phyloP scores from a whole-genome alignment of 306 rosid genomes.

The Glycine tomentella region DNA sequence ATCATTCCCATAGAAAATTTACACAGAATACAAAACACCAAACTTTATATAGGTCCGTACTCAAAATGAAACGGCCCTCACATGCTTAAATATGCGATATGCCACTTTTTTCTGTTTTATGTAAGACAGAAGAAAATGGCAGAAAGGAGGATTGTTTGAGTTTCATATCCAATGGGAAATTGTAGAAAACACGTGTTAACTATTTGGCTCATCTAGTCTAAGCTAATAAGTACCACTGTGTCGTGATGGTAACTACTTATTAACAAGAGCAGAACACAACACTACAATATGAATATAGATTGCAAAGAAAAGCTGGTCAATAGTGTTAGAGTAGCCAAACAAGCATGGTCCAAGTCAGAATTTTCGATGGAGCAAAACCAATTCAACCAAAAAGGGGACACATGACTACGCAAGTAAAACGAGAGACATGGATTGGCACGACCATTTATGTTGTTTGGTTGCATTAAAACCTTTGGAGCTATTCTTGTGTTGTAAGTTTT shows the following conservation, averaged over 20 bases:
- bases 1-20: conserved; percentile 42
- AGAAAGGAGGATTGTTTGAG: conserved; percentile 34
- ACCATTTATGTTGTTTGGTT: conserved; percentile 48
- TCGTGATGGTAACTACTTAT: conserved; percentile 28
- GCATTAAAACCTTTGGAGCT: conserved; percentile 47
- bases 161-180: conserved; percentile 35
- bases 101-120: conserved; percentile 30
- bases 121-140: conserved; percentile 13
- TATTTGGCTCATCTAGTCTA: conserved; percentile 23
- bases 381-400: conserved; percentile 41
- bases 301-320: conserved; percentile 27
- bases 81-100: conserved; percentile 42
- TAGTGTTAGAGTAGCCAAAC: conserved; percentile 9
- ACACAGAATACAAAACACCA: conserved; percentile 38
- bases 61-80: conserved; percentile 35
- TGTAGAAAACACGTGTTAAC: conserved; percentile 44
- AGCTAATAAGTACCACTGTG: conserved; percentile 27
- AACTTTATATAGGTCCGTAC: conserved; percentile 43
- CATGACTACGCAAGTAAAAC: conserved; percentile 38
- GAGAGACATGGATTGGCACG: conserved; percentile 27
- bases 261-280: conserved; percentile 1
- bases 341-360: conserved; percentile 5
- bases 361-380: conserved; percentile 25
- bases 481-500: conserved; percentile 37
- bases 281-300: conserved; percentile 10